Evolutionary conservation across 257 asterid genomes (phyloP), one percentile per base, ranked within the genome.

Genomic region (Handroanthus guayacan): DNA sequence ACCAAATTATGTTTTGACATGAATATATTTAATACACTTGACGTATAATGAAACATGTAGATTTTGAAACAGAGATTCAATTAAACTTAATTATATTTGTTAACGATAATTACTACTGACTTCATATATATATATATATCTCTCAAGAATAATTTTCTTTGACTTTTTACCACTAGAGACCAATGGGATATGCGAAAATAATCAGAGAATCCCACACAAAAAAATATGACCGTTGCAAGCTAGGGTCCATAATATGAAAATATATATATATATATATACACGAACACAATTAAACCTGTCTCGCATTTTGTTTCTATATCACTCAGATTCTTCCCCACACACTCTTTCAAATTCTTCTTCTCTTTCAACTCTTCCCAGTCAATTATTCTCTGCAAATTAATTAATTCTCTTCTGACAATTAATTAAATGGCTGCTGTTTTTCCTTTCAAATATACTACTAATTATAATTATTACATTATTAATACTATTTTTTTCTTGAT

Each of bases 211-310:
- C 78, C 74, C 79, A 73, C 81, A 68, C 62, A 58, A 69, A 11
- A 62, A 83, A 88, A 88, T 84, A 86, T 88, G 96, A 88, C 96
- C 96, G 96, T 90, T 90, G 69, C 84, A 47, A n/a, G 14, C 14
- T 13, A 4, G 6, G 18, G 3, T 3, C 6, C 6, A 18, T 63
- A 20, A 71, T 37, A 79, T 31, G 31, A 2, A 13, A 18, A 73
- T 10, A 41, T 39, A 5, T 3, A 3, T 7, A 66, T 67, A 78
- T 18, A 75, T 20, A 62, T 20, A 25, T 45, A 63, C 3, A 31
- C 50, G 6, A 12, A 67, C 16, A 69, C 17, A 3, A 6, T 55
- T 56, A 78, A 52, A 81, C 20, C 47, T 47, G 71, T 14, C 36
- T 62, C 0, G 0, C 36, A 58, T 37, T 69, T 80, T 62, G 55